phyloP scores from a whole-genome alignment of 2,329 filamentous ascomycete species.

The Cladophialophora carrionii region DNA sequence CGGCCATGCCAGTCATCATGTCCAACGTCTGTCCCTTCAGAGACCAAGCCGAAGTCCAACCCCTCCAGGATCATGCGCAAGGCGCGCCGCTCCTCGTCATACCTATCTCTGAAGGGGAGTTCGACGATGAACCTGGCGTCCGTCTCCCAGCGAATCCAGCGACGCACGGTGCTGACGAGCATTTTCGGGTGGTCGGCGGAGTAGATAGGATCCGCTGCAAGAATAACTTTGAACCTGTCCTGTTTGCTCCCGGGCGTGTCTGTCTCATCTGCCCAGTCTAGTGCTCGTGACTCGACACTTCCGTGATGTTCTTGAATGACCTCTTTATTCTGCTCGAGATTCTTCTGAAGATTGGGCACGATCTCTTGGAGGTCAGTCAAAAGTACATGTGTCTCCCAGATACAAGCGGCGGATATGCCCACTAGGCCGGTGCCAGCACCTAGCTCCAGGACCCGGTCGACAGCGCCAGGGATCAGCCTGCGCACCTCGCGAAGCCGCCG shows the following conservation, averaged over 20 bases:
- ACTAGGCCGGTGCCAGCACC: constrained; percentile 91
- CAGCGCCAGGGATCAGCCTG: constrained; percentile 23
- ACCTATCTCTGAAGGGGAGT: constrained; percentile 75
- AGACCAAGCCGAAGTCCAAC: constrained; percentile 53
- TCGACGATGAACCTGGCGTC: constrained; percentile 74
- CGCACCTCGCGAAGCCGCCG: constrained; percentile 61
- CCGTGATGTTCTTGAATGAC: constrained; percentile 61
- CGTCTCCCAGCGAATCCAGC: constrained; percentile 63
- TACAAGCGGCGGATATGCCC: constrained; percentile 77
- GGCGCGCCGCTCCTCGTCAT: constrained; percentile 62
- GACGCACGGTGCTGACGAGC: constrained; percentile 69
- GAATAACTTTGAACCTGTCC: constrained; percentile 64
- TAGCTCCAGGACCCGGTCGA: constrained; percentile 67
- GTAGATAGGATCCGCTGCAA: constrained; percentile 87
- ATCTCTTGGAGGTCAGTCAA: constrained; percentile 87
- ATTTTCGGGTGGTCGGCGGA: constrained; percentile 78
- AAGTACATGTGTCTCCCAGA: constrained; percentile 67
- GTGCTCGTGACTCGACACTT: constrained; percentile 54
- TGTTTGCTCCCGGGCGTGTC: constrained; percentile 40
- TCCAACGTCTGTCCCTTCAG: constrained; percentile 55
- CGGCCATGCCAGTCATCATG: constrained; percentile 54
- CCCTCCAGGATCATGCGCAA: constrained; percentile 66
- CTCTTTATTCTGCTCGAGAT: constrained; percentile 66
- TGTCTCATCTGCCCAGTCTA: constrained; percentile 68
- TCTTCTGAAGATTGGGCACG: constrained; percentile 75